Conservation (phyloP, 2,329 filamentous ascomycete genomes). For the Fusarium sp. region DNA sequence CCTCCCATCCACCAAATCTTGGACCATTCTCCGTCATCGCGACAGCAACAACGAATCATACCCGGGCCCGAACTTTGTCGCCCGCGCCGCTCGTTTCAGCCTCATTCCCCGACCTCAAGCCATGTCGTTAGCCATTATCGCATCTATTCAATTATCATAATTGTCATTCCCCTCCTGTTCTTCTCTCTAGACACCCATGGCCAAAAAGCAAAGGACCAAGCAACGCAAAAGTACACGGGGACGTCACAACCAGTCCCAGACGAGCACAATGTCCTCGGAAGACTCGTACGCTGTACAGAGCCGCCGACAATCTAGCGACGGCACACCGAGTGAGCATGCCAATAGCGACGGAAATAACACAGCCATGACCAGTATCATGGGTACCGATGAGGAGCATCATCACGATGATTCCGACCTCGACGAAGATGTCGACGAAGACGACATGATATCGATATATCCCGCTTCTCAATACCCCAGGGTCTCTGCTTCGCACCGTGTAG, state of each 20-base stretch:
- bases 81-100: slow-evolving; percentile 29
- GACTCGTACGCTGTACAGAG: slow-evolving; percentile 41
- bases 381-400: slow-evolving; percentile 45
- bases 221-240: slow-evolving; percentile 39
- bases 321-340: slow-evolving; percentile 44
- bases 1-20: neutral
- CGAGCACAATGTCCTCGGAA: slow-evolving; percentile 45
- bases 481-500: slow-evolving; percentile 47
- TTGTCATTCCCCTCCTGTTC: neutral
- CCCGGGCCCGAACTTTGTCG: slow-evolving; percentile 3
- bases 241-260: slow-evolving; percentile 36
- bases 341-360: slow-evolving; percentile 47
- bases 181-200: slow-evolving; percentile 43
- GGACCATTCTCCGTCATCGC: neutral
- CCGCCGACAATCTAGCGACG: slow-evolving; percentile 47
- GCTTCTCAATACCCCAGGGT: slow-evolving; percentile 51
- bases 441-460: slow-evolving; percentile 56
- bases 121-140: slow-evolving; percentile 34
- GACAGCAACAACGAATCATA: slow-evolving; percentile 4
- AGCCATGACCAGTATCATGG: slow-evolving; percentile 50
- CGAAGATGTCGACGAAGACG: slow-evolving; percentile 43
- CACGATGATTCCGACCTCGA: slow-evolving; percentile 38
- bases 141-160: slow-evolving; percentile 23
- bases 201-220: slow-evolving; percentile 45
- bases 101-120: slow-evolving; percentile 20